These are phyloP conservation scores for Calonectria pauciramosa DNA, from an alignment of 2,329 filamentous ascomycete genomes.

Conservation along the genomic window DNA sequence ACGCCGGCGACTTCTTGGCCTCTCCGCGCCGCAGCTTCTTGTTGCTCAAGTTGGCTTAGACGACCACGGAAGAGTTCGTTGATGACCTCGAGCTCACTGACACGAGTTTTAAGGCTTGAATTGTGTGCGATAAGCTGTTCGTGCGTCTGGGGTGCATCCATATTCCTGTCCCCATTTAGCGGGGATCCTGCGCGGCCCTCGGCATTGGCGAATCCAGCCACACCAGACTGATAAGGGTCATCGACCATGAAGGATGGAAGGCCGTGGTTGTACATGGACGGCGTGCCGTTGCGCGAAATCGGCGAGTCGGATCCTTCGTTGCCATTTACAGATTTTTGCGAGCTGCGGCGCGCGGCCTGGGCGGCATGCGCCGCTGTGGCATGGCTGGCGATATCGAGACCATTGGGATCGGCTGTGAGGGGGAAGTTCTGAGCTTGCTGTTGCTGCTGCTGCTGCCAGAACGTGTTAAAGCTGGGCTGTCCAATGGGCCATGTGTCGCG, in stretches of 20 bases:
- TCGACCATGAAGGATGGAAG: constrained; percentile 86
- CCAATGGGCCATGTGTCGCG: constrained; percentile 37
- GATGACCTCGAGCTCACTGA: constrained; percentile 95
- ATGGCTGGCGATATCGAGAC: constrained; percentile 68
- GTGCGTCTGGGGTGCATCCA: constrained; percentile 81
- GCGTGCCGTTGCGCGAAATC: constrained; percentile 83
- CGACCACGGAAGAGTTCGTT: constrained; percentile 84
- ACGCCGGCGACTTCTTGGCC: constrained; percentile 68
- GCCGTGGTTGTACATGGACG: constrained; percentile 80
- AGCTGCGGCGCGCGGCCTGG: constrained; percentile 69
- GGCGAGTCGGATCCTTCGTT: constrained; percentile 83
- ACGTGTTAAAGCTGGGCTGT: constrained; percentile 22
- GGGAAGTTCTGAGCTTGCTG: constrained; percentile 58
- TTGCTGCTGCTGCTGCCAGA: constrained; percentile 40
- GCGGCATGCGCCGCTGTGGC: constrained; percentile 68
- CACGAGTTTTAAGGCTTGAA: constrained; percentile 91
- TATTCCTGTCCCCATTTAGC: constrained; percentile 71
- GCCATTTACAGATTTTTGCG: constrained; percentile 80
- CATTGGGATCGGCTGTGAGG: constrained; percentile 65
- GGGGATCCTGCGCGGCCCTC: constrained; percentile 66
- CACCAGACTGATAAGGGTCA: constrained; percentile 73
- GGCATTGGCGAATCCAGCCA: constrained; percentile 65
- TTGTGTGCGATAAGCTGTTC: constrained; percentile 86
- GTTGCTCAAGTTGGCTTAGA: constrained; percentile 83
- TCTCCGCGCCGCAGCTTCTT: constrained; percentile 77